Conservation (phyloP, 2,329 filamentous ascomycete species). For the Pestalotiopsis sp. region DNA sequence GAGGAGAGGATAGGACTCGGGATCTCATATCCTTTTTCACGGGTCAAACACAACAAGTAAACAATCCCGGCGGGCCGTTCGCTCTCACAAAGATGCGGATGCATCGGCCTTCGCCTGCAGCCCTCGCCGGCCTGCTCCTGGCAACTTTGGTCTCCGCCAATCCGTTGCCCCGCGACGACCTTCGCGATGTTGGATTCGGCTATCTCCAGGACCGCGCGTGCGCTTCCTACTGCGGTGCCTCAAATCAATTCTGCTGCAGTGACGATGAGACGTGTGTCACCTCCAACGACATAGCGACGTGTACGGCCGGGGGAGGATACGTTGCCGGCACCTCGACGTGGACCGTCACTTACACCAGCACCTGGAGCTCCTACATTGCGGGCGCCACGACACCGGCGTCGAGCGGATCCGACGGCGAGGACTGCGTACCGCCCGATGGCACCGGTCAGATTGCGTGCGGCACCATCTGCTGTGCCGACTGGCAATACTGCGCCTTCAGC, state of each 20-base stretch:
- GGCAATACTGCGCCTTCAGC: constrained; percentile 63
- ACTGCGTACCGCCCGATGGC: constrained; percentile 50
- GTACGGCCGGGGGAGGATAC: constrained; percentile 35
- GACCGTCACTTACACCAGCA: constrained; percentile 63
- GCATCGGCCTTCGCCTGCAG: constrained; percentile 24
- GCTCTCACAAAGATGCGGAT: constrained; percentile 30
- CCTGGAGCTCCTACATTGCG: constrained; percentile 50
- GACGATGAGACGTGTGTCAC: constrained; percentile 52
- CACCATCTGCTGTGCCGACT: constrained; percentile 66
- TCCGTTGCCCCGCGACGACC: constrained; percentile 51
- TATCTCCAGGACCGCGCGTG: constrained; percentile 52
- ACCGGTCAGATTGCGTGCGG: constrained; percentile 64
- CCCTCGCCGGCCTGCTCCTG: constrained; percentile 40
- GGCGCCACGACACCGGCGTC: constrained; percentile 43
- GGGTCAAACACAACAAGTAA: background rate
- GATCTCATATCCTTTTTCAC: background rate
- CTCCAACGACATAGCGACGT: constrained; percentile 49
- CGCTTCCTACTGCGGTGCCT: constrained; percentile 52
- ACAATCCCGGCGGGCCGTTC: background rate
- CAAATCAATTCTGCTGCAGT: constrained; percentile 57
- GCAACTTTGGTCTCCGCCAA: constrained; percentile 38
- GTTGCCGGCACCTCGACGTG: constrained; percentile 56
- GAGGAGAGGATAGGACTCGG: background rate
- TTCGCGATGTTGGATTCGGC: constrained; percentile 48
- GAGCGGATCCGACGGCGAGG: constrained; percentile 32